These are phyloP conservation scores for Opeltia flavorubescens DNA, from an alignment of 495 filamentous ascomycete genomes.

Conservation along the genomic window DNA sequence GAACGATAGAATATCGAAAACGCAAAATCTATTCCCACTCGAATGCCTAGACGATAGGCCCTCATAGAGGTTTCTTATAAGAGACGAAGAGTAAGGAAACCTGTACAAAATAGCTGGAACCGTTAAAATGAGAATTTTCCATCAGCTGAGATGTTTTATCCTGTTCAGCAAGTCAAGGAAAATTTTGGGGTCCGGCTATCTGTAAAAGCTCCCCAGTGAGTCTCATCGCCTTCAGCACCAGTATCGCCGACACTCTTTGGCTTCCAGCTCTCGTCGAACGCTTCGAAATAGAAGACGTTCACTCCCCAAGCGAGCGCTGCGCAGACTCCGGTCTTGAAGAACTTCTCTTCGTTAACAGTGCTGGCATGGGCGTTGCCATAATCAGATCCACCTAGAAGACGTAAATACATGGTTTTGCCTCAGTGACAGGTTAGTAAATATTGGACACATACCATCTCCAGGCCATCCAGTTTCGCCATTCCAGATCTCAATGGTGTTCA, in stretches of 20 bases:
- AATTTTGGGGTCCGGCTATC: constrained; percentile 50
- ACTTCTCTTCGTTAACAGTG: constrained; percentile 42
- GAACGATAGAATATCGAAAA: too few relatives aligned
- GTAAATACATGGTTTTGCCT: background rate
- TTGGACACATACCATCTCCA: constrained; percentile 27
- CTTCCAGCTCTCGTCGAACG: constrained; percentile 75
- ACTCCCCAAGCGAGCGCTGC: constrained; percentile 56
- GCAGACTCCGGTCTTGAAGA: constrained; percentile 57
- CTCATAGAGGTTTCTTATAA: too few relatives aligned
- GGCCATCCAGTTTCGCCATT: constrained; percentile 70
- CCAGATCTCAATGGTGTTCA: constrained; percentile 47
- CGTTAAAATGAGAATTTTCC: too few relatives aligned
- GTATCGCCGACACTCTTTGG: constrained; percentile 53
- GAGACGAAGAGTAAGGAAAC: background rate
- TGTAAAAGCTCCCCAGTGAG: constrained; percentile 63
- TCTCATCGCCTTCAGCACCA: constrained; percentile 53
- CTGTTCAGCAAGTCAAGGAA: constrained; percentile 4
- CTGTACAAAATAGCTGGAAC: background rate
- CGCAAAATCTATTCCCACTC: too few relatives aligned
- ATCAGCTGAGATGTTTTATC: too few relatives aligned
- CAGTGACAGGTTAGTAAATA: background rate
- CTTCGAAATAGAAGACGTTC: constrained; percentile 75
- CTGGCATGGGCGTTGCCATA: constrained; percentile 52
- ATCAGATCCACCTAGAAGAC: constrained; percentile 37
- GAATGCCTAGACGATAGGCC: too few relatives aligned